These are phyloP conservation scores for Nakazawaea anatomiae DNA, from an alignment of 805 yeast genomes.

Conservation along the genomic window DNA sequence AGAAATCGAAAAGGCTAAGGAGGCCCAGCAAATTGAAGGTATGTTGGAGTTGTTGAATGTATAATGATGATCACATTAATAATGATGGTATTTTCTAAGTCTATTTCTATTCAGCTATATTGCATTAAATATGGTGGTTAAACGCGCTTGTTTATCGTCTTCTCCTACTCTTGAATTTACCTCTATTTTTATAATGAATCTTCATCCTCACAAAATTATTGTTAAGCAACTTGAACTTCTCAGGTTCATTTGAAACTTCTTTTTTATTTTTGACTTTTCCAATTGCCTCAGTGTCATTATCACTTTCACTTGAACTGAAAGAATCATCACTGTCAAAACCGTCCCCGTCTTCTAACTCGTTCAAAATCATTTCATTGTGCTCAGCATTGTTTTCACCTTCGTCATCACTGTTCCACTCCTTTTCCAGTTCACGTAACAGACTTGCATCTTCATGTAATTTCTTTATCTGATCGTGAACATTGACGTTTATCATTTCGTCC, in stretches of 20 bases:
- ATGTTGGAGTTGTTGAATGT: slow-evolving; percentile 82
- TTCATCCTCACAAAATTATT: slow-evolving; percentile 29
- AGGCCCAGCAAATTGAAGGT: slow-evolving; percentile 86
- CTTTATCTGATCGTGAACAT: slow-evolving; percentile 38
- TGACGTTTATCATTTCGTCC: slow-evolving; percentile 28
- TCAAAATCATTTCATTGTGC: slow-evolving; percentile 16
- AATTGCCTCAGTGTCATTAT: slow-evolving; percentile 13
- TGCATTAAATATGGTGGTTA: too few species aligned
- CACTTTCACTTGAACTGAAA: slow-evolving; percentile 25
- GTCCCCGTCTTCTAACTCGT: slow-evolving; percentile 15
- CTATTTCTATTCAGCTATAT: too few species aligned
- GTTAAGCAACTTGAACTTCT: slow-evolving; percentile 15
- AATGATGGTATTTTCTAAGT: too few species aligned
- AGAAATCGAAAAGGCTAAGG: slow-evolving; percentile 76
- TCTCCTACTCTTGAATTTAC: slow-evolving; percentile 18
- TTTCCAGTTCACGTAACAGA: slow-evolving; percentile 13
- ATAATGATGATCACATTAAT: slow-evolving; percentile 16
- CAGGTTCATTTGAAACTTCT: neutral
- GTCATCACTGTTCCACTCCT: slow-evolving; percentile 11
- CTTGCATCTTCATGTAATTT: slow-evolving; percentile 22
- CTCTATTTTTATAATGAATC: slow-evolving; percentile 20
- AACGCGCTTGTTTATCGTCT: neutral
- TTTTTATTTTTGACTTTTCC: slow-evolving; percentile 12
- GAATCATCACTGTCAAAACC: slow-evolving; percentile 10
- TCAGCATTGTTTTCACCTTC: slow-evolving; percentile 13